Base-by-base conservation (phyloP, 345 rosid genomes). In the Eucalyptus melliodora region DNA sequence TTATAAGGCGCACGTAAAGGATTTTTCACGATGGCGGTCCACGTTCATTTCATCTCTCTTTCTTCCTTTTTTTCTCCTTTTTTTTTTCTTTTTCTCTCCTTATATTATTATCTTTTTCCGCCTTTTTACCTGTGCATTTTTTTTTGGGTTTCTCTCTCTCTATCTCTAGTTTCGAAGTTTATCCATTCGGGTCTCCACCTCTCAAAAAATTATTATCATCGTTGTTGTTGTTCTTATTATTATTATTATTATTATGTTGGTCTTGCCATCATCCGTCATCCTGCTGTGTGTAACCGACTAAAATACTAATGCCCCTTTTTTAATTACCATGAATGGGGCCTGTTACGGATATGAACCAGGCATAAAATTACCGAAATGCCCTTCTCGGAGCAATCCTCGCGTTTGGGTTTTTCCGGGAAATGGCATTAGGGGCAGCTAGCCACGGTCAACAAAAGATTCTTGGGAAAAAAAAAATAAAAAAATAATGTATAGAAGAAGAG, bases 31-130 rank as follows among this genome's bases (percentile, higher is more conserved):
- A 27, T 26, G 24, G 87, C 37, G 87, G 87, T 85, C 55, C 31
- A 47, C 50, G 3, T 45, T 83, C 81, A 17, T 34, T 34, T 69
- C 81, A 31, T 69, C 42, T 77, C 14, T 2, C 2, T 19, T 17
- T 11, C 12, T 21, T 19, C 23, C 26, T 6, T 10, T 10, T 6
- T 10, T 11, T 4, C 11, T 1, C 2, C 3, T 26, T 3, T 59
- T 9, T 59, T 5, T 11, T 27, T 3, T n/a, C n/a, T 4, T 30
- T 53, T 19, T 53, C 11, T 53, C 59, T 21, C 26, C 59, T 21
- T 53, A 53, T 21, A 21, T 53, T 53, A 14, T n/a, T n/a, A 30
- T n/a, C 77, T 65, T 15, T 16, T n/a, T 15, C 37, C 26, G 26
- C 59, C 59, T 53, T 53, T 53, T 30, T 27, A 8, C 7, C 16